Conservation (phyloP, 345 rosid genomes). For the Turnera subulata region DNA sequence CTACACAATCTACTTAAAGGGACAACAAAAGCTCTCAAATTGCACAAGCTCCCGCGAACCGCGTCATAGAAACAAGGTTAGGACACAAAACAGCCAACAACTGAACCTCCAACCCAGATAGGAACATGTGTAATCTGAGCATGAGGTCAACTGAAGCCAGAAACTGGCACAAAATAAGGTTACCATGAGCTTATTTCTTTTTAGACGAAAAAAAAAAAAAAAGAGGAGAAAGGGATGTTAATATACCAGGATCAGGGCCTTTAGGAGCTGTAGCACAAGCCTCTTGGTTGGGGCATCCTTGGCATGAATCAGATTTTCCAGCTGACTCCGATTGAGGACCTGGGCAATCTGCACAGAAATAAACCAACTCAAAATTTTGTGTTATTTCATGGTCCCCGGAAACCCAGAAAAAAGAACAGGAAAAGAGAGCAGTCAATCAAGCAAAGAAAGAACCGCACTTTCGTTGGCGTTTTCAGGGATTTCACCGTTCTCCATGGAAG, state of each 20-base stretch:
- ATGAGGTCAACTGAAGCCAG: too few relatives aligned
- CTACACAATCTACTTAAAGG: too few relatives aligned
- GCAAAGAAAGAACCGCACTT: constrained; percentile 21
- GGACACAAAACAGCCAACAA: too few relatives aligned
- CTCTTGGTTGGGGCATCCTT: constrained; percentile 93
- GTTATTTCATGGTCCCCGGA: background rate
- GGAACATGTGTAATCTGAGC: too few relatives aligned
- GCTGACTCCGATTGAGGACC: constrained; percentile 74
- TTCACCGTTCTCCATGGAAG: constrained; percentile 54
- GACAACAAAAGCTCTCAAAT: too few relatives aligned
- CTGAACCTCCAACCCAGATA: too few relatives aligned
- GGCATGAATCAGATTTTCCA: constrained; percentile 74
- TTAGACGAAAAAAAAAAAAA: too few relatives aligned
- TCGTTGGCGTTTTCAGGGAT: constrained; percentile 69
- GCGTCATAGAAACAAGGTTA: too few relatives aligned
- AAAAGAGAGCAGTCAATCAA: background rate
- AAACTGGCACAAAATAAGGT: too few relatives aligned
- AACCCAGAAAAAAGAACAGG: background rate
- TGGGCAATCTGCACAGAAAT: constrained; percentile 57
- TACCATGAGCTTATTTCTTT: too few relatives aligned
- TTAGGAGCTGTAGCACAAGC: constrained; percentile 89
- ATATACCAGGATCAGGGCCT: constrained; percentile 90
- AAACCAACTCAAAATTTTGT: background rate
- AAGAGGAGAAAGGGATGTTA: background rate
- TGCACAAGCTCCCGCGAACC: too few relatives aligned